Base-by-base conservation (phyloP, 2,329 filamentous ascomycete species). In the Botrytis elliptica region DNA sequence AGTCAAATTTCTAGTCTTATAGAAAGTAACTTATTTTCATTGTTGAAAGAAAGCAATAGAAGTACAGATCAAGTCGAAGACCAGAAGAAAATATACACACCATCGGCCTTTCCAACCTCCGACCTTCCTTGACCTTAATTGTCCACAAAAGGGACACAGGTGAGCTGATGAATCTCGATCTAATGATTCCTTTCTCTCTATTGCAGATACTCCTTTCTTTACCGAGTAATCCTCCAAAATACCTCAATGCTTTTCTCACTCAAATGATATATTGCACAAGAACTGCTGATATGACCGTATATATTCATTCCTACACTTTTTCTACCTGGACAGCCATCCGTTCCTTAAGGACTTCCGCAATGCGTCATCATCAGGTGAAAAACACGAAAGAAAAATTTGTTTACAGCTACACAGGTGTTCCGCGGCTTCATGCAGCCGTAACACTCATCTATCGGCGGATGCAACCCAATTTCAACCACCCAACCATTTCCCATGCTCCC, bases 371-470 rank as follows among this genome's bases (percentile, higher is more conserved):
- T 69, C 71, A 63, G 64, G 71, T 73, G 71, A 73, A 73, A 73
- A 52, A 62, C 64, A 62, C 18, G 33, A 73, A 73, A 69, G 64
- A 69, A 69, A 73, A 73, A 29, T 62, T 52, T 57, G 38, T 62
- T 44, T 25, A 22, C 12, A 73, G 71, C 64, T 73, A 73, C 71
- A 73, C 71, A 73, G 69, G 71, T 73, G 68, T 62, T 57, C 64
- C 64, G 33, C 71, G 69, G 68, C 33, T 67, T 60, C 38, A 44
- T 72, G 62, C 62, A 66, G 60, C 33, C 52, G 69, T 71, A 46
- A 60, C 69, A 67, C 60, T 68, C 49, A 72, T 74, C 60, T 71
- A 71, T 74, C 59, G 60, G 73, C 68, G 68, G 59, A 74, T 66
- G 69, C 70, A 74, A 72, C 68, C 62, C 44, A 46, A 66, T 71